Evolutionary conservation across 2,329 filamentous ascomycete species (phyloP), one percentile per base, ranked within the genome.

Genomic region (Fusarium longipes): DNA sequence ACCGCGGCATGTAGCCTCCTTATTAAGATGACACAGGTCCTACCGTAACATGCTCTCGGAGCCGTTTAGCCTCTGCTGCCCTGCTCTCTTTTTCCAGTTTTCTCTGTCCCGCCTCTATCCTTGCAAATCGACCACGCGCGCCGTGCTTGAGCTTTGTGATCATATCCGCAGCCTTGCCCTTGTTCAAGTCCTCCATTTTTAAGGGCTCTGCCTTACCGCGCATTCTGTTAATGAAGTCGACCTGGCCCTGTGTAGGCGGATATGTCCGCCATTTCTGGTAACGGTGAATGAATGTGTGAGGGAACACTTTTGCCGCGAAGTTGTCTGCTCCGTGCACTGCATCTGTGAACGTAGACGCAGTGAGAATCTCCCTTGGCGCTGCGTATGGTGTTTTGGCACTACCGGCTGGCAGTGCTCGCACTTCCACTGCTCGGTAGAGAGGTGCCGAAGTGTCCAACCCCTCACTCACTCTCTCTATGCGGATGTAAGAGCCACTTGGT

Each of bases 131-230:
- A 65, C 79, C 91, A 77, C 82, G 87, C 1, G 92, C 93, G 1
- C 95, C 95, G 75, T 96, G 91, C 77, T 91, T 95, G 63, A 97
- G 75, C 78, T 97, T 96, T 9, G 93, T 96, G 67, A 98, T 97
- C 91, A 97, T 94, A 76, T 97, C 94, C 6, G 86, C 86, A 6
- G 93, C 94, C 75, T 88, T 88, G 9, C 95, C 95, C 74, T 94
- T 96, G 15, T 86, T 93, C 58, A 97, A 72, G 27, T 89, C 84
- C 0, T 80, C 79, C 1, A 78, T 70, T 2, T 80, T 83, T 49
- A 93, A 74, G 52, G 85, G 80, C 27, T 88, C 80, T 82, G 69
- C 64, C 51, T 85, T 79, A 1, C 78, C 78, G 10, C 89, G 83
- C 5, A 89, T 73, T 73, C 88, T 91, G 73, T 93, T 93, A 52